Evolutionary conservation across 2,329 filamentous ascomycete genomes (phyloP), one percentile per base, ranked within the genome.

Genomic region (Scorias spongiosa): DNA sequence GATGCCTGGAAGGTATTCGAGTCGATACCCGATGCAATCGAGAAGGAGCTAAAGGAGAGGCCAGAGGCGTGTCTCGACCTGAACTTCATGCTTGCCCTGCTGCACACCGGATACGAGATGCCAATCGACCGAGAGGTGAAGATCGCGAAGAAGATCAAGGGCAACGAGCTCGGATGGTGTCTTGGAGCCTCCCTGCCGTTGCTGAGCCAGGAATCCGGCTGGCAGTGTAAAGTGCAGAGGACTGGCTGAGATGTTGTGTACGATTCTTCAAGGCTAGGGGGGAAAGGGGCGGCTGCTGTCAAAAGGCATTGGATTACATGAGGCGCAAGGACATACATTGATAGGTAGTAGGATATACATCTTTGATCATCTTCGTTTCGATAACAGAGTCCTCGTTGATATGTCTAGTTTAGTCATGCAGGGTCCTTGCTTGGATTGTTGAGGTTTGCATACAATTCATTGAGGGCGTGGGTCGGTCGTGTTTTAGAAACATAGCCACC

Each of bases 131-230:
- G 93, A 34, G 91, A 98, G 65, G 87, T 98, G 52, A 89, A 84
- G 72, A 93, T 95, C 60, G 91, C 89, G 47, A 98, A 98, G 82
- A 94, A 95, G 74, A 93, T 98, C 60, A 89, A 93, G 69, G 80
- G 80, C 45, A 95, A 95, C 63, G 93, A 98, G 69, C 68, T 98
- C 56, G 91, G 91, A 34, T 98, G 91, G 91, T 96, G 89, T 68
- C 72, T 98, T 58, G 91, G 91, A 63, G 91, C 91, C 51, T 94
- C 86, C 45, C 42, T 60, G 46, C 57, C 57, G 28, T 41, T 60
- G 41, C 46, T 58, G 14, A 53, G 48, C 42, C 50, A 57, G 44
- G 52, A 51, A 40, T 54, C 52, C 14, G 56, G 56, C 5, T 59
- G 56, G 56, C 45, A 46, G 15, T 57, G 55, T 48, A 40, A 40